These are phyloP conservation scores for Macrocystidia cucumis DNA, from an alignment of 1,284 basidiomycete species.

Conservation along the genomic window DNA sequence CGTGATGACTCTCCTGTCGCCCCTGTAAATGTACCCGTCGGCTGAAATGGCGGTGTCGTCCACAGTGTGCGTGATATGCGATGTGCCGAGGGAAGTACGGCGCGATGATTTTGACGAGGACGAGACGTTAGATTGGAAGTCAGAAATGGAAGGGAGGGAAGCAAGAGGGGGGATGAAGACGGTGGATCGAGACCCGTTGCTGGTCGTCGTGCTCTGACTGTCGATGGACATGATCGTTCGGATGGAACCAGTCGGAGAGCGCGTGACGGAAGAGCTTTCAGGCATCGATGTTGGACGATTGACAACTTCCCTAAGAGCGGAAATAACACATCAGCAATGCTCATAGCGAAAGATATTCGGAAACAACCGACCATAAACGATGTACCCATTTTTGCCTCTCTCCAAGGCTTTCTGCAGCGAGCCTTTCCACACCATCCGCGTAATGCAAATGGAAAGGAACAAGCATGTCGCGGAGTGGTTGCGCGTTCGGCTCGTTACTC, in stretches of 20 bases:
- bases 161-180: constrained; percentile 65
- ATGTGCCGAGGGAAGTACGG: constrained; percentile 42
- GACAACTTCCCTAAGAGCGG: constrained; percentile 55
- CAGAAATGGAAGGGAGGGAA: constrained; percentile 59
- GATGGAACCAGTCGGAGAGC: constrained; percentile 68
- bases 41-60: constrained; percentile 63
- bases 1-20: constrained; percentile 60
- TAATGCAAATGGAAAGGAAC: constrained; percentile 88
- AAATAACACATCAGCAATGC: constrained; percentile 6
- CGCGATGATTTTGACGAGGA: constrained; percentile 25
- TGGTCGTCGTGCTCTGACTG: constrained; percentile 27
- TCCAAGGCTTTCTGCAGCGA: constrained; percentile 76
- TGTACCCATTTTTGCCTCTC: constrained; percentile 86
- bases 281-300: constrained; percentile 29
- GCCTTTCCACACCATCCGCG: constrained; percentile 76
- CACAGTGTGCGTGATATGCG: constrained; percentile 51
- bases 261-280: constrained; percentile 32
- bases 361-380: constrained; percentile 63
- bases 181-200: constrained; percentile 53
- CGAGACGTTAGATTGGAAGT: constrained; percentile 27
- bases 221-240: constrained; percentile 58
- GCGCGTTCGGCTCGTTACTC: constrained; percentile 34
- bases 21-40: constrained; percentile 57
- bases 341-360: constrained; percentile 4
- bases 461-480: constrained; percentile 57